A percentile compares a stretch with the other conserved stretches of the same genome.
These are phyloP conservation scores for Plasmopara halstedii DNA, from an alignment of 352 stramenopile genomes.

Conservation along the genomic window DNA sequence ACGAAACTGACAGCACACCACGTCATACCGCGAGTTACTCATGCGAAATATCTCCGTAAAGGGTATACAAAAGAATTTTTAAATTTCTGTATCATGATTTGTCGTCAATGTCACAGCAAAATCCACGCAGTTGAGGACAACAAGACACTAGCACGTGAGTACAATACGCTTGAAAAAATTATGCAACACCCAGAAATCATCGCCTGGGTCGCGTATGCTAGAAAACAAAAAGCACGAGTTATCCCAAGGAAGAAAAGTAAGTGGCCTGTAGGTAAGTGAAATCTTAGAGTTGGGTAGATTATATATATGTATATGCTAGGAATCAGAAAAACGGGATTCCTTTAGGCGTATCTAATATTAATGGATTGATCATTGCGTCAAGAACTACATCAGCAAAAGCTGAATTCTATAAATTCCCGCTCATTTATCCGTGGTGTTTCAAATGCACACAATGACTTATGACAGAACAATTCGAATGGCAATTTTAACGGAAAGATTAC, in stretches of 20 bases:
- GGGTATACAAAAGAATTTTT: conserved; percentile 71
- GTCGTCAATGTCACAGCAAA: conserved; percentile 87
- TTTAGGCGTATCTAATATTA: too few relatives aligned
- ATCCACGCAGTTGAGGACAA: conserved; percentile 88
- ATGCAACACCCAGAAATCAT: conserved; percentile 80
- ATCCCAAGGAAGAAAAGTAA: conserved; percentile 51
- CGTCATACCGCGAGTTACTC: conserved; percentile 84
- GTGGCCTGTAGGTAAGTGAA: conserved; percentile 40
- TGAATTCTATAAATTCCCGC: too few relatives aligned
- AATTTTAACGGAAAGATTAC: too few relatives aligned
- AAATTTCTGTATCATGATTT: conserved; percentile 86
- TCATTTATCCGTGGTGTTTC: too few relatives aligned
- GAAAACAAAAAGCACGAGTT: conserved; percentile 81
- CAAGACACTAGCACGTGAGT: conserved; percentile 84
- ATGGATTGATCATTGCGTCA: too few relatives aligned
- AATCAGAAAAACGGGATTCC: too few relatives aligned
- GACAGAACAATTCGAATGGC: too few relatives aligned
- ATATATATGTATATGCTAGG: too few relatives aligned
- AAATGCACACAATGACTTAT: too few relatives aligned
- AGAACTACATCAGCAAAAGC: too few relatives aligned
- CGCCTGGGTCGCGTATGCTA: conserved; percentile 86
- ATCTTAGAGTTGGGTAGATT: too few relatives aligned
- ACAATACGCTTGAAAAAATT: conserved; percentile 90
- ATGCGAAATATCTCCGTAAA: conserved; percentile 72
- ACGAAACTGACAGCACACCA: conserved; percentile 92